These are phyloP conservation scores for Talaromyces nanjingensis DNA, from an alignment of 495 filamentous ascomycete genomes.

Conservation along the genomic window DNA sequence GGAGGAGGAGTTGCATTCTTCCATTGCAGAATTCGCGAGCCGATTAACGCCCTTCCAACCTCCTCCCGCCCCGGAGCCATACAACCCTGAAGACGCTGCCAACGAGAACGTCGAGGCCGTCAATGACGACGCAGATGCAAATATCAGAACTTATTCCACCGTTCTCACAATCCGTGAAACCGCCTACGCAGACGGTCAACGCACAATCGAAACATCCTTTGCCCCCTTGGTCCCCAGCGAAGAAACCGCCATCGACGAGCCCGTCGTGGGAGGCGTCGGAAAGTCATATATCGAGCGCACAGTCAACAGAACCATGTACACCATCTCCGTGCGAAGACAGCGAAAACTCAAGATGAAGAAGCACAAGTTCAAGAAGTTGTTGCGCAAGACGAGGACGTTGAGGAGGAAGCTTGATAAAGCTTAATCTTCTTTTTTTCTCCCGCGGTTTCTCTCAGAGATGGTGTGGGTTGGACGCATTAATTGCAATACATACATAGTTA, in stretches of 20 bases:
- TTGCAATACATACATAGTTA: neutral
- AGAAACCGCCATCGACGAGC: constrained; percentile 26
- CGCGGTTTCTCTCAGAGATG: neutral
- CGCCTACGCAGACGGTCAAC: constrained; percentile 59
- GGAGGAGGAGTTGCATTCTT: constrained; percentile 32
- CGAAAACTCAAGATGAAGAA: constrained; percentile 99
- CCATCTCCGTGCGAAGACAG: constrained; percentile 82
- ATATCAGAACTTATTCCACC: constrained; percentile 53
- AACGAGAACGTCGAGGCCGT: constrained; percentile 21
- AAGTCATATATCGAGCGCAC: constrained; percentile 34
- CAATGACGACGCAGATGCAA: constrained; percentile 14
- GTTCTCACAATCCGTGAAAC: constrained; percentile 77
- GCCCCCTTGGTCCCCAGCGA: constrained; percentile 32
- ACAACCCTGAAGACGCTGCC: constrained; percentile 30
- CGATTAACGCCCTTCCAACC: constrained; percentile 71
- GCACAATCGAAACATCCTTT: constrained; percentile 47
- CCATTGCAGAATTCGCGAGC: constrained; percentile 45
- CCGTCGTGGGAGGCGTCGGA: neutral
- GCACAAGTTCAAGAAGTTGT: constrained; percentile 99
- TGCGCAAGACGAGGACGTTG: constrained; percentile 82
- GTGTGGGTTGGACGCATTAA: too few relatives aligned
- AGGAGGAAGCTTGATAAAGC: constrained; percentile 74
- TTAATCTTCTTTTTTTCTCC: constrained; percentile 10
- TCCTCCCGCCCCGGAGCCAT: constrained; percentile 64
- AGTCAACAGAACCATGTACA: constrained; percentile 38